Evolutionary conservation across 192 early-diverging fungal species (phyloP), one percentile per base, ranked within the genome.

Genomic region (Rhizophagus clarus): DNA sequence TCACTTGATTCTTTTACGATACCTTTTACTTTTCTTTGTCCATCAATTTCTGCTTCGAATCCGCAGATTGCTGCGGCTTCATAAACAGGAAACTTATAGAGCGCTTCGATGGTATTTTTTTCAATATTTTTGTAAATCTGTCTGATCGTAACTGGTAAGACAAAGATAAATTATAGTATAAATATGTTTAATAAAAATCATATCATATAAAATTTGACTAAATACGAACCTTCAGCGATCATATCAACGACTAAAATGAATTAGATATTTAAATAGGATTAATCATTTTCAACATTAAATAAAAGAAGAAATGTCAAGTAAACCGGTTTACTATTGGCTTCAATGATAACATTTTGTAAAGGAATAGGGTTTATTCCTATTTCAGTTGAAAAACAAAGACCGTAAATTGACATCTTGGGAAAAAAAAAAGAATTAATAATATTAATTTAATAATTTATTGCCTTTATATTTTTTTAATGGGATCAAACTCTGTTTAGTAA

Each of bases 31-130:
- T 61, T 64, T 24, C n/a, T 32, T 66, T 22, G 31, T 26, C 61
- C 75, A 77, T 77, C 75, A 22, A 77, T 62, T 77, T 77, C 75
- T 2, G 62, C 75, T 67, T 77, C 75, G 45, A 77, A 77, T 10
- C n/a, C 62, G 56, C 75, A 77, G 28, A 77, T n/a, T n/a, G 75
- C 62, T 42, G 62, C 62, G 6, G 61, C 75, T 28, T 77, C 75
- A 22, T 77, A 17, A 77, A 64, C 49, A 45, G 75, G 75, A 63
- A 77, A 77, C 22, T 64, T 77, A 29, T 77, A 77, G 34, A 24
- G 8, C 0, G 75, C 75, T n/a, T 77, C 75, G 28, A 77, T 77
- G 0, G 34, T 66, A 37, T 77, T 6, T 20, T 66, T 37, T 77
- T 77, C 75, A n/a, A 45, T 12, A 42, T 66, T 77, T 47, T 62